Evolutionary conservation across 2,329 filamentous ascomycete species (phyloP), one percentile per base, ranked within the genome.

Genomic region (Fusarium agapanthi): DNA sequence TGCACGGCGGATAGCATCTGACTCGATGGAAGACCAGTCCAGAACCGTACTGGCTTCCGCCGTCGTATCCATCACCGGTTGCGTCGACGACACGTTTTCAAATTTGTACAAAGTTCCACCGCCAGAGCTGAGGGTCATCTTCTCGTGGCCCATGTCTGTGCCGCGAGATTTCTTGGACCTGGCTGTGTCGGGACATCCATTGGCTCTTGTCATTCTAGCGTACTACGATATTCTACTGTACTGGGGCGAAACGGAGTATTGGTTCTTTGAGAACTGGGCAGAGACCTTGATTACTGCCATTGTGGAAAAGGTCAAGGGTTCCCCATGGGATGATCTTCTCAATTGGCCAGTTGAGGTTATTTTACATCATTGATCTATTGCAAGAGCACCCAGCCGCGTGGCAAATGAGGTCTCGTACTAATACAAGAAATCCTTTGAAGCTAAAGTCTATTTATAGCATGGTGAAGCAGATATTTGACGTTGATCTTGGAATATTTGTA

Each of bases 201-300:
- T 74, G 14, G 63, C 71, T 34, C 44, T 73, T 2, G 35, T 74
- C 1, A 59, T 73, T 18, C n/a, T 73, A 1, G 71, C 71, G 0
- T 73, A 73, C 15, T 73, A 73, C 22, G 61, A 57, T 26, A 58
- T 67, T 14, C 16, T 73, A 3, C 6, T 73, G 12, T 57, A 41
- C 12, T 73, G 71, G 71, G 70, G 45, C 11, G 71, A 71, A 22
- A 50, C 61, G 1, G 22, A 62, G 22, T 73, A 71, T 24, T 73
- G 71, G 71, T 73, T 73, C 22, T 73, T 73, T 41, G 58, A 73
- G n/a, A 55, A 51, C 6, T 73, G 71, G 71, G 58, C 70, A 0
- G 61, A 58, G 9, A n/a, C 58, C 0, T 41, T 73, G n/a, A 50
- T 73, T 7, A 60, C 38, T 9, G 71, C 70, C 7, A 71, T 73